Conservation (phyloP, 2,329 filamentous ascomycete species). For the Pseudopithomyces chartarum region DNA sequence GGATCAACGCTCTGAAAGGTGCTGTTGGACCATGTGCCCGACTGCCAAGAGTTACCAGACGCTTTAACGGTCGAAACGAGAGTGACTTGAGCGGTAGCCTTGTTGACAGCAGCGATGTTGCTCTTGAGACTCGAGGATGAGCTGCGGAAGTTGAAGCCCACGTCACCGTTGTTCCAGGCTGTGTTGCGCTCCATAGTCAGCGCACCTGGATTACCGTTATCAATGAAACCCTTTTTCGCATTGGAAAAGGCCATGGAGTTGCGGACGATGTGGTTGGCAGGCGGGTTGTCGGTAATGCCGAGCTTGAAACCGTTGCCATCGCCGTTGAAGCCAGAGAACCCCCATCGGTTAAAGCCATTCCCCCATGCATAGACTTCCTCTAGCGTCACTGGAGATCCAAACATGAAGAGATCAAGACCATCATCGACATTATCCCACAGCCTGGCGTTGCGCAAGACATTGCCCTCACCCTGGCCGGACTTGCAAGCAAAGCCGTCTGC, state of each 20-base stretch:
- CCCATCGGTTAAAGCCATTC: slow-evolving; percentile 54
- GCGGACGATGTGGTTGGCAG: slow-evolving; percentile 51
- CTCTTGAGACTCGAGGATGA: slow-evolving; percentile 43
- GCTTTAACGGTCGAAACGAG: slow-evolving; percentile 22
- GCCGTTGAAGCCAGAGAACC: slow-evolving; percentile 50
- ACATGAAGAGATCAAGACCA: slow-evolving; percentile 54
- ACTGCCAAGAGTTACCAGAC: slow-evolving; percentile 53
- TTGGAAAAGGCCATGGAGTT: slow-evolving; percentile 55
- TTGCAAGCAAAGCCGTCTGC: slow-evolving; percentile 58
- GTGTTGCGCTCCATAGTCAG: slow-evolving; percentile 51
- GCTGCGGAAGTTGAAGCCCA: slow-evolving; percentile 47
- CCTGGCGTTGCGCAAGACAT: slow-evolving; percentile 51
- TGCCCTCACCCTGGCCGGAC: slow-evolving; percentile 53
- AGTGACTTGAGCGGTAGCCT: slow-evolving; percentile 24
- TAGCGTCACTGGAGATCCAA: slow-evolving; percentile 45
- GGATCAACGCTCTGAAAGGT: slow-evolving; percentile 48
- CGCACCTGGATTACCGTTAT: slow-evolving; percentile 52
- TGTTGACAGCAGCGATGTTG: slow-evolving; percentile 49
- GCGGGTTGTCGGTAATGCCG: slow-evolving; percentile 41
- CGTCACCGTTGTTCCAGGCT: slow-evolving; percentile 53
- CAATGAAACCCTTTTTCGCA: slow-evolving; percentile 53
- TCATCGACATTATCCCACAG: slow-evolving; percentile 60
- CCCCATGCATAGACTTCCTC: slow-evolving; percentile 54
- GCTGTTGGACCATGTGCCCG: slow-evolving; percentile 44
- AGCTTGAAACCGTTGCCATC: slow-evolving; percentile 59